These are phyloP conservation scores for Pulveroboletus sp. DNA, from an alignment of 768 basidiomycete genomes.

Conservation along the genomic window DNA sequence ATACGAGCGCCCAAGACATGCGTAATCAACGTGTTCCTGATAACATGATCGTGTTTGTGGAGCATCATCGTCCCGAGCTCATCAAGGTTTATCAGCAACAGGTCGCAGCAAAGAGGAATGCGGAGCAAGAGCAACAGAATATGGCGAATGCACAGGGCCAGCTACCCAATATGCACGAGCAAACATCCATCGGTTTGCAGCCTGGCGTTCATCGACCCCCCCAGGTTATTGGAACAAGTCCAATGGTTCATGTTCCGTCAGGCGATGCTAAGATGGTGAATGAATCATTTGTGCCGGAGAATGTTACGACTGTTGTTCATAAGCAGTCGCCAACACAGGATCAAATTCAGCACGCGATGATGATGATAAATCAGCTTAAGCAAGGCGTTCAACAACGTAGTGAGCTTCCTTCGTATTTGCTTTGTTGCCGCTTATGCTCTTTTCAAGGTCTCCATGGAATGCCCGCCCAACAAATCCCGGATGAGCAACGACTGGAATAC, in stretches of 20 bases:
- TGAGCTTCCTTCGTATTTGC: slow-evolving; percentile 15
- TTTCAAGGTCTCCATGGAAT: slow-evolving; percentile 34
- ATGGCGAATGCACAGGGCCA: slow-evolving; percentile 16
- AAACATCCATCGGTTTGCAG: slow-evolving; percentile 7
- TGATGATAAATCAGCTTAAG: slow-evolving; percentile 31
- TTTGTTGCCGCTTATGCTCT: slow-evolving; percentile 9
- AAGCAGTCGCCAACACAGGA: slow-evolving; percentile 27
- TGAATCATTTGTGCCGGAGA: slow-evolving; percentile 8
- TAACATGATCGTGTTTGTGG: slow-evolving; percentile 51
- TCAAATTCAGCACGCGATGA: slow-evolving; percentile 29
- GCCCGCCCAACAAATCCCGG: slow-evolving; percentile 38
- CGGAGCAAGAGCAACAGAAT: slow-evolving; percentile 22
- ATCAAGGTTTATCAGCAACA: slow-evolving; percentile 27
- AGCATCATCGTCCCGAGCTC: slow-evolving; percentile 41
- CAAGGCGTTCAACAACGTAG: slow-evolving; percentile 31
- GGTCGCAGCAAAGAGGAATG: slow-evolving; percentile 15
- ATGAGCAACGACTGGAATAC: slow-evolving; percentile 53
- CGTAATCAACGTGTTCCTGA: slow-evolving; percentile 47
- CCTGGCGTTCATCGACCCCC: slow-evolving; percentile 16
- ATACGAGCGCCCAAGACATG: slow-evolving; percentile 46
- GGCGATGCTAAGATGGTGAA: slow-evolving; percentile 19
- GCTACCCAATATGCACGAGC: slow-evolving; percentile 21
- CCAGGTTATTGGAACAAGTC: slow-evolving; percentile 7
- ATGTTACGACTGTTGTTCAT: neutral
- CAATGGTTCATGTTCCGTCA: slow-evolving; percentile 7